Evolutionary conservation across 75 land plant species (phyloP), one percentile per base, ranked within the genome.

Genomic region (Azolla pinnata): DNA sequence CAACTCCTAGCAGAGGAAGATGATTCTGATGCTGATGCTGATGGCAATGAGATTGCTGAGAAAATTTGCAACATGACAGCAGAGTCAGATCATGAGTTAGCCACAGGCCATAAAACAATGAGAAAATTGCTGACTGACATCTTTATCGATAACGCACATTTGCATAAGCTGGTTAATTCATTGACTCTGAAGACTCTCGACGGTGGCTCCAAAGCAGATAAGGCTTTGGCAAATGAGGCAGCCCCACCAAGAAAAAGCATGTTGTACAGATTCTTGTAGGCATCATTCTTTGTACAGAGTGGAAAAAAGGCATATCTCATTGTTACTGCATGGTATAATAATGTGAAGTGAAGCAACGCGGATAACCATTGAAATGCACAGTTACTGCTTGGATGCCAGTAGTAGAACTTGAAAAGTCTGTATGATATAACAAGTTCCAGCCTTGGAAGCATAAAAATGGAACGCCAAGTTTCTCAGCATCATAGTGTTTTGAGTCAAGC

Each of bases 161-260:
- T 88, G 25, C 69, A 84, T 49, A 88, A 79, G 66, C 74, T 79
- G 53, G 79, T 87, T n/a, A 92, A 85, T 60, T 78, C 97, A 40
- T 65, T 85, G 3, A 74, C 80, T n/a, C 75, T 86, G 4, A 80
- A 68, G 33, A 77, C 97, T 54, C 67, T 92, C 2, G 60, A 50
- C 32, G 57, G 75, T 1, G 47, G 24, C 25, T 56, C 47, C 0
- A 75, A 77, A 53, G 46, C 58, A 26, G 54, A 52, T 1, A 52
- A 52, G 24, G 83, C 74, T 10, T 75, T 75, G 20, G 51, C 29
- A n/a, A 67, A 56, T 12, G 54, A 52, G 27, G 55, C 59, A 21
- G 64, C 74, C 17, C 45, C 62, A 17, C 45, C 62, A 17, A 74
- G 79, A 56, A 81, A 66, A 54, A 75, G 76, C 33, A 71, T 77